Percentiles rank a stretch among this genome's conserved stretches.
Evolutionary conservation across 352 stramenopile species (phyloP).

Genomic region (Phytophthora tentaculata): DNA sequence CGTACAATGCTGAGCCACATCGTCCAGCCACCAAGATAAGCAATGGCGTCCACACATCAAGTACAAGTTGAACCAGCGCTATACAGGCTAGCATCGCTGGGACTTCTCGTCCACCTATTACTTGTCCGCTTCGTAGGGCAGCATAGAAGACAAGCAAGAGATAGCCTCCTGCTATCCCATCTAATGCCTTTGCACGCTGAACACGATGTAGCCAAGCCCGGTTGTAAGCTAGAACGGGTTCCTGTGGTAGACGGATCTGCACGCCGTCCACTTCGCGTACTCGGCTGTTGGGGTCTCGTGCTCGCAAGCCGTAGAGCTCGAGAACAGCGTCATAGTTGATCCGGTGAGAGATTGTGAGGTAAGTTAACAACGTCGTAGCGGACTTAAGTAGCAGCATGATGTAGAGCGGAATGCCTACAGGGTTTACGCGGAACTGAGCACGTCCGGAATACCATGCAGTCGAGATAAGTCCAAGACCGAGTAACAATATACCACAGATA

Average conservation of each 20-base stretch:
- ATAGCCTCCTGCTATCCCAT: conserved; percentile 63
- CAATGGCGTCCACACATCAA: conserved; percentile 73
- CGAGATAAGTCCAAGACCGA: conserved; percentile 56
- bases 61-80: conserved; percentile 51
- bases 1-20: conserved; percentile 55
- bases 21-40: conserved; percentile 73
- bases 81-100: conserved; percentile 50
- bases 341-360: conserved; percentile 61
- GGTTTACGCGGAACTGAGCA: conserved; percentile 55
- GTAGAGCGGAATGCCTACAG: conserved; percentile 65
- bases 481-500: conserved; percentile 55
- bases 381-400: conserved; percentile 69
- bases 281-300: conserved; percentile 29
- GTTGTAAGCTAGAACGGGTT: conserved; percentile 78
- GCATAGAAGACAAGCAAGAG: conserved; percentile 76
- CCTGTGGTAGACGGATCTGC: conserved; percentile 34
- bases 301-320: conserved; percentile 50
- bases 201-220: conserved; percentile 63
- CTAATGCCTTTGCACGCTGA: conserved; percentile 64
- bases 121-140: conserved; percentile 62
- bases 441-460: conserved; percentile 49
- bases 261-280: conserved; percentile 37
- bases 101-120: conserved; percentile 52
- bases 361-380: conserved; percentile 55
- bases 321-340: conserved; percentile 71